These are phyloP conservation scores for Triticum monococcum DNA, from an alignment of 176 grass and related monocot genomes.

Conservation along the genomic window DNA sequence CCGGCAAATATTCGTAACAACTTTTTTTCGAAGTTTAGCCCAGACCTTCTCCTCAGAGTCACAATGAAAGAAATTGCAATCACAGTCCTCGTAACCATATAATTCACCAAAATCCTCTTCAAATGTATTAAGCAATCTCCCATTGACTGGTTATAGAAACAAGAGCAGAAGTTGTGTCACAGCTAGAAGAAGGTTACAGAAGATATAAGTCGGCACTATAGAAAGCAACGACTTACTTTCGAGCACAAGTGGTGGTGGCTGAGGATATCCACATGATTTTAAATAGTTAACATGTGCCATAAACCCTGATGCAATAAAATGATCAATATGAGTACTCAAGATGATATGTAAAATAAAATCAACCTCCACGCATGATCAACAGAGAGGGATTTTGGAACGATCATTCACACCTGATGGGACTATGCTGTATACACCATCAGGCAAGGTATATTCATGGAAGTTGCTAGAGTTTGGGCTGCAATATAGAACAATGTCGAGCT, in stretches of 20 bases:
- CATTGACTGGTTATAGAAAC: slow-evolving; percentile 18
- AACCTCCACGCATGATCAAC: too few relatives aligned
- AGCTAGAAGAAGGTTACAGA: not conserved
- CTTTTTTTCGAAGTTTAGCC: not conserved
- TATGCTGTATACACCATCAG: not conserved
- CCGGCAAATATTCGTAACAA: not conserved
- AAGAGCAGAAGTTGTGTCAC: not conserved
- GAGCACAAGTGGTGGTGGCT: slow-evolving; percentile 32
- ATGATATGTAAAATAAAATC: too few relatives aligned
- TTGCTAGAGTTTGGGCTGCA: not conserved
- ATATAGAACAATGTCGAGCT: not conserved
- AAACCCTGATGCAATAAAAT: too few relatives aligned
- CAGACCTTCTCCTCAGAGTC: not conserved
- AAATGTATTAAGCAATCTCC: not conserved
- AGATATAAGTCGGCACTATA: not conserved
- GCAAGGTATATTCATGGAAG: slow-evolving; percentile 6
- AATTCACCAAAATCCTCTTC: slow-evolving; percentile 26
- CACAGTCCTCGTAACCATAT: not conserved
- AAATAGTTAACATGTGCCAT: too few relatives aligned
- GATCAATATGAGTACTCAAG: too few relatives aligned
- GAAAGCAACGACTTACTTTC: slow-evolving; percentile 1
- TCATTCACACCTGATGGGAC: slow-evolving; percentile 29
- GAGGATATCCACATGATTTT: not conserved
- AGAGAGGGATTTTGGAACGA: not conserved
- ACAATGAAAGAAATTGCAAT: not conserved